Evolutionary conservation across 208 protist species (phyloP).

Genomic region (Trichomonas vaginalis): DNA sequence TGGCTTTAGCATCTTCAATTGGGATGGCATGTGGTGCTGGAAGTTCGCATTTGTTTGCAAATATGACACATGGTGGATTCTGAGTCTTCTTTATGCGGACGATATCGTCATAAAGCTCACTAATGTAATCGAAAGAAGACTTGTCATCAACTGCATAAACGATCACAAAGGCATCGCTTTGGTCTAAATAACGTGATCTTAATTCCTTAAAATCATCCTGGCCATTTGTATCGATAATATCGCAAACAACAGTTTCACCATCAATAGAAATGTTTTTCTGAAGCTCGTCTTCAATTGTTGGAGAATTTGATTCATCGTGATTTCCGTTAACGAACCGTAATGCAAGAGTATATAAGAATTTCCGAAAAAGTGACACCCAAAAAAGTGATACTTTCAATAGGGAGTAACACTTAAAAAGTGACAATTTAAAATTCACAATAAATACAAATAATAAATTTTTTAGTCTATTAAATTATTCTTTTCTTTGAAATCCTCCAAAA

Average conservation of each 20-base stretch:
- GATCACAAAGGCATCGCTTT: not conserved
- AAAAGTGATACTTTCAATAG: too few relatives aligned
- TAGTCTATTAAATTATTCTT: too few relatives aligned
- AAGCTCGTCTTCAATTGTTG: not conserved
- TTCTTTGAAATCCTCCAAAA: too few relatives aligned
- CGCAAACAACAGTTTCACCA: not conserved
- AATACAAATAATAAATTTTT: too few relatives aligned
- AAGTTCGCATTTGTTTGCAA: not conserved
- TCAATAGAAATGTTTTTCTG: not conserved
- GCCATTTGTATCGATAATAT: not conserved
- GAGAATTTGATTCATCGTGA: not conserved
- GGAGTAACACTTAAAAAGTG: too few relatives aligned
- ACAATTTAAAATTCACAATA: too few relatives aligned
- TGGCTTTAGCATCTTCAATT: not conserved
- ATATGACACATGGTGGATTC: not conserved
- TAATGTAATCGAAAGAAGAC: not conserved
- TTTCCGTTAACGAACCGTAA: not conserved
- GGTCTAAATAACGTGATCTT: not conserved
- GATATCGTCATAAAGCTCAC: not conserved
- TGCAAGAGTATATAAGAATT: not conserved
- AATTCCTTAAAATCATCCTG: not conserved
- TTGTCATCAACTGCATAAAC: not conserved
- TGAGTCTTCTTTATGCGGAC: not conserved
- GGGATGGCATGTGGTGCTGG: not conserved
- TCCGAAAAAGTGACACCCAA: too few relatives aligned